Conservation (phyloP, 306 rosid species). For the Castanea sativa region DNA sequence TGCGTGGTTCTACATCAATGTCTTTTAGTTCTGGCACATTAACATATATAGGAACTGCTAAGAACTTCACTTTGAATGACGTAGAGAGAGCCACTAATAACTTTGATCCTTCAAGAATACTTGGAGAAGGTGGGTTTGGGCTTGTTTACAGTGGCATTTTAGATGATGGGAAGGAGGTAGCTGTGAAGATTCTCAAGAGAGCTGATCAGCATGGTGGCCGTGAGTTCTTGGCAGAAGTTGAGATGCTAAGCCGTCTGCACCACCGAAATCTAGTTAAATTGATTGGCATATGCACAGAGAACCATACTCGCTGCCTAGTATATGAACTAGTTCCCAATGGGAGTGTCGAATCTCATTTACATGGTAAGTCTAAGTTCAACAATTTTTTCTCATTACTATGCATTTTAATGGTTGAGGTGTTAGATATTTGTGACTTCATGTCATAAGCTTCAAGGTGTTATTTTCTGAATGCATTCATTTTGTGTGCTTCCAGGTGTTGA, state of each 20-base stretch:
- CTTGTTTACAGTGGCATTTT: constrained; percentile 73
- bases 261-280: constrained; percentile 89
- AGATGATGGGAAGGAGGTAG: constrained; percentile 83
- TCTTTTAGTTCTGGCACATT: constrained; percentile 51
- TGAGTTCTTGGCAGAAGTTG: constrained; percentile 96
- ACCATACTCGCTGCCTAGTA: constrained; percentile 77
- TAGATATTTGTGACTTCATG: neutral
- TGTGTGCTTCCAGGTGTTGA: constrained; percentile 60
- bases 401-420: neutral
- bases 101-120: constrained; percentile 75
- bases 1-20: constrained; percentile 48
- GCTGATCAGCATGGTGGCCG: constrained; percentile 80
- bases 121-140: constrained; percentile 99
- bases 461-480: constrained; percentile 6
- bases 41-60: constrained; percentile 72
- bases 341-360: constrained; percentile 92
- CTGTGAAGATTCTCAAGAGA: constrained; percentile 92
- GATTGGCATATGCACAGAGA: constrained; percentile 84
- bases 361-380: constrained; percentile 51
- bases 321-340: constrained; percentile 97
- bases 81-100: constrained; percentile 74
- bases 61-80: constrained; percentile 68
- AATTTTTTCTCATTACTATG: neutral
- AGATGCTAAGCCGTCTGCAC: constrained; percentile 96
- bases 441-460: constrained; percentile 2